phyloP scores from a whole-genome alignment of 331 rosid genomes.

The Malus hybrid region DNA sequence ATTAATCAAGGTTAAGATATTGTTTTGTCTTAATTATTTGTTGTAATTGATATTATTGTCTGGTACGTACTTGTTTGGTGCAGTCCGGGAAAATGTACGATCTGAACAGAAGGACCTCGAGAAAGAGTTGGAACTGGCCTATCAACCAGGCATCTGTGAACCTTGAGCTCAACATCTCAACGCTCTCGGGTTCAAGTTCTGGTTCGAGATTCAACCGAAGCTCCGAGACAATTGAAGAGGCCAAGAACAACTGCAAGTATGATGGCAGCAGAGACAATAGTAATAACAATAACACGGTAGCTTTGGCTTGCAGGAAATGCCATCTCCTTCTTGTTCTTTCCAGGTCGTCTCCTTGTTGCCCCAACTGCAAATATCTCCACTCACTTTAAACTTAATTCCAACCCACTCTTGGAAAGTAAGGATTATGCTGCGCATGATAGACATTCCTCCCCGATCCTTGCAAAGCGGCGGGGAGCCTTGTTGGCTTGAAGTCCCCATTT shows the following conservation, averaged over 20 bases:
- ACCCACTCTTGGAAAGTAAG: neutral
- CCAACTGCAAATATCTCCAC: conserved; percentile 42
- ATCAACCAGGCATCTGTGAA: conserved; percentile 20
- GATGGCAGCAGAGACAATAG: neutral
- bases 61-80: neutral
- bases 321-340: conserved; percentile 43
- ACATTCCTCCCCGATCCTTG: accelerated
- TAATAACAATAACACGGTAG: conserved; percentile 24
- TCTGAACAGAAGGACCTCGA: conserved; percentile 37
- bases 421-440: neutral
- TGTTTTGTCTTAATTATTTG: too few relatives aligned
- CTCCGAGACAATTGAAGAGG: neutral
- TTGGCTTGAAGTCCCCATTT: too few relatives aligned
- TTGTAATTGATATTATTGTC: too few relatives aligned
- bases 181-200: conserved; percentile 4
- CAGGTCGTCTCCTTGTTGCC: conserved; percentile 38
- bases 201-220: neutral
- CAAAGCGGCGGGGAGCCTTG: too few relatives aligned
- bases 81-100: conserved; percentile 46
- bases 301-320: conserved; percentile 43
- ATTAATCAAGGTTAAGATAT: too few relatives aligned
- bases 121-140: conserved; percentile 38
- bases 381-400: conserved; percentile 15
- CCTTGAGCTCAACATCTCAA: conserved; percentile 40
- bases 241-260: conserved; percentile 1